phyloP scores from a whole-genome alignment of 305 asterid species.

The Fraxinus greggii region DNA sequence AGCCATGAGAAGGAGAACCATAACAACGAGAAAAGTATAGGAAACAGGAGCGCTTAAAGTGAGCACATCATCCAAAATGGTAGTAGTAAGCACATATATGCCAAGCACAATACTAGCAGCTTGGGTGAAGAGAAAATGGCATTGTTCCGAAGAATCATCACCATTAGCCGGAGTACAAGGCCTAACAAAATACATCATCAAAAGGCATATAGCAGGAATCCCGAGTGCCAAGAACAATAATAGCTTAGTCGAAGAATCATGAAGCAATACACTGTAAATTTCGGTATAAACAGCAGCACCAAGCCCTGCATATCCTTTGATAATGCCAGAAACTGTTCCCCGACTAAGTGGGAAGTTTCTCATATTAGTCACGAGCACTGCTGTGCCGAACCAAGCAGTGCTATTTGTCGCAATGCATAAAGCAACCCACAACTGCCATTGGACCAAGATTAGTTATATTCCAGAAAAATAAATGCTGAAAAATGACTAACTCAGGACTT shows the following conservation, averaged over 20 bases:
- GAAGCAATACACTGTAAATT: constrained; percentile 51
- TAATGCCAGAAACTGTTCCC: constrained; percentile 67
- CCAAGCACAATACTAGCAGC: constrained; percentile 59
- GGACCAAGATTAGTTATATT: constrained; percentile 17
- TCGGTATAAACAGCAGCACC: constrained; percentile 68
- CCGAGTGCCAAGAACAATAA: constrained; percentile 57
- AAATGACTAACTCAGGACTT: neutral
- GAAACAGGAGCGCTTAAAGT: constrained; percentile 35
- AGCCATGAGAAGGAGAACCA: constrained; percentile 62
- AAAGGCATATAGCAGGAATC: constrained; percentile 48
- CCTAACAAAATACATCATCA: constrained; percentile 58
- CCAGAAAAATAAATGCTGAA: neutral
- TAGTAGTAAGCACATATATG: constrained; percentile 51
- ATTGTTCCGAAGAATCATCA: constrained; percentile 50
- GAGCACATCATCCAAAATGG: constrained; percentile 40
- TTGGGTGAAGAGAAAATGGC: constrained; percentile 60
- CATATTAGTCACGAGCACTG: constrained; percentile 72
- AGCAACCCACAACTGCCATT: constrained; percentile 62
- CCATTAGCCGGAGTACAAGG: constrained; percentile 63
- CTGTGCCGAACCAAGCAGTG: constrained; percentile 65
- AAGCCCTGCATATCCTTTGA: constrained; percentile 70
- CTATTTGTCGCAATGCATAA: constrained; percentile 59
- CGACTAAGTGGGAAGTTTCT: constrained; percentile 71
- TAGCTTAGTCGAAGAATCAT: constrained; percentile 48
- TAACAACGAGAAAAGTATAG: constrained; percentile 37